A percentile compares a stretch with the other conserved stretches of the same genome.
phyloP scores from a whole-genome alignment of 1,284 basidiomycete species.

The Trametes versicolor region DNA sequence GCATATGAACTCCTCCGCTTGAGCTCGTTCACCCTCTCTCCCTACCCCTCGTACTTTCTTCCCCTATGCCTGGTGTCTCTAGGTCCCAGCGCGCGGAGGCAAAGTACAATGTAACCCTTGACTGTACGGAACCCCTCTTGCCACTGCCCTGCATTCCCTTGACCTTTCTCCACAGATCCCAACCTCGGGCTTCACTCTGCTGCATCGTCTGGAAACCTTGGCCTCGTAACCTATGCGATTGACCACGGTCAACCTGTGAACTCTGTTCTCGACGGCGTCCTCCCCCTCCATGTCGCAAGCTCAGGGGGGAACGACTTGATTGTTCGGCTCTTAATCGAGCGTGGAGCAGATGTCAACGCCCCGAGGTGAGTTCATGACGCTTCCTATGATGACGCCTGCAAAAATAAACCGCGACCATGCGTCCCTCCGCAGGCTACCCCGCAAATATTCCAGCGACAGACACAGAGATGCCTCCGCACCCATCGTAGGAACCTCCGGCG shows the following conservation, averaged over 20 bases:
- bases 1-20: conserved; percentile 23
- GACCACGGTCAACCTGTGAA: conserved; percentile 95
- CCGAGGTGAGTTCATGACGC: conserved; percentile 63
- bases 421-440: conserved; percentile 64
- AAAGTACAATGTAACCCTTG: conserved; percentile 82
- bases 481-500: conserved; percentile 84
- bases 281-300: conserved; percentile 91
- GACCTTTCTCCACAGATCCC: conserved; percentile 62
- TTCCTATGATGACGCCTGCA: conserved; percentile 3
- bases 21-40: conserved; percentile 10
- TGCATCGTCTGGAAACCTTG: conserved; percentile 87
- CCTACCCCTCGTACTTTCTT: background rate
- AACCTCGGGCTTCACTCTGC: conserved; percentile 92
- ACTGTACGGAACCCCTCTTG: conserved; percentile 60
- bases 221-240: conserved; percentile 87
- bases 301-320: conserved; percentile 88
- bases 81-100: conserved; percentile 60
- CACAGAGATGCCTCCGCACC: conserved; percentile 68
- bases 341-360: conserved; percentile 94
- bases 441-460: conserved; percentile 81
- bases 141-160: background rate
- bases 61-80: conserved; percentile 45
- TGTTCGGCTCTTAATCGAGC: conserved; percentile 86
- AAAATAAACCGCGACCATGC: conserved; percentile 17
- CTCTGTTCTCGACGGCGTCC: conserved; percentile 90